Evolutionary conservation across 2,329 filamentous ascomycete genomes (phyloP), one percentile per base, ranked within the genome.

Genomic region (Cercospora janseana): DNA sequence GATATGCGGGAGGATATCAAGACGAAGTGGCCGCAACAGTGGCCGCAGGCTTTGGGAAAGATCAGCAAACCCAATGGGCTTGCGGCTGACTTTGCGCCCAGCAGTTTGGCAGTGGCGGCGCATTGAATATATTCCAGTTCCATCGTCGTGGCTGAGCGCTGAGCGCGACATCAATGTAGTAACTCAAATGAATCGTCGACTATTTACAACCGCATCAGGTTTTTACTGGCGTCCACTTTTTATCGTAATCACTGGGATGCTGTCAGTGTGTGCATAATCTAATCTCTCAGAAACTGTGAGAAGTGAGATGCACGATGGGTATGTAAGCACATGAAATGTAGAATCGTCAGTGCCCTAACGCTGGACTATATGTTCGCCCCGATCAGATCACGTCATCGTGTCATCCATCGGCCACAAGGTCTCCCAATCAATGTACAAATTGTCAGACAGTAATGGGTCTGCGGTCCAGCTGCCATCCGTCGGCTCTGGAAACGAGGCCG

Each of bases 1-100:
- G 77, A 60, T 31, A 60, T 60, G 57, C 32, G 55, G 5, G 55
- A 52, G 37, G 57, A 60, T 26, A 45, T 60, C 20, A 49, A 46
- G 44, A 56, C 48, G 8, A 58, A 65, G 52, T 59, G 55, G 55
- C 54, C 54, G 6, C 20, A 42, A 24, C 37, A 18, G 15, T 58
- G 55, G 55, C 50, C 57, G n/a, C 7, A 46, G 27, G 15, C 32
- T 3, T 28, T 45, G 23, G 44, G 49, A 10, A 15, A 27, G 13
- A 45, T 51, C 13, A 32, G 34, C 20, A 46, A 41, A 35, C 42
- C 42, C 20, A 46, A 46, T 51, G 49, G 49, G 4, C 12, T 51
- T 8, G 24, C 28, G 13, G 38, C 43, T 21, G 21, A 24, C 35
- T n/a, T 7, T n/a, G 27, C 27, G 9, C 3, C 27, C 27, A 3